Evolutionary conservation across 2,329 filamentous ascomycete genomes (phyloP), one percentile per base, ranked within the genome.

Genomic region (Chrysoporthe cubensis): DNA sequence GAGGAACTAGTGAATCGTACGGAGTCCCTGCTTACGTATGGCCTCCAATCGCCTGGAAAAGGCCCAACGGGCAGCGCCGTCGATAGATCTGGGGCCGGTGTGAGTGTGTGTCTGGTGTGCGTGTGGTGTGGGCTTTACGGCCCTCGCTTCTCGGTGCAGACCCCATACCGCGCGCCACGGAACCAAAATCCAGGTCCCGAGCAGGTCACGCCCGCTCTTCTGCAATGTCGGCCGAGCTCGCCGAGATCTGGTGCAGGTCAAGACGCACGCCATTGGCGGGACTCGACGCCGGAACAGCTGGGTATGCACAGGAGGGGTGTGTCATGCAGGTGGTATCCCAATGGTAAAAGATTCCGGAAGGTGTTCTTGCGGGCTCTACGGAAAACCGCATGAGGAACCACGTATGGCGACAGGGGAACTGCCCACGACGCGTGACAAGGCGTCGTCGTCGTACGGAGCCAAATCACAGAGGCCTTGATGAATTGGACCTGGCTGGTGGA

Each of bases 251-350:
- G 21, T 9, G 43, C 59, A 46, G 8, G 21, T 21, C 42, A 34
- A 37, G 59, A 48, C 42, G 43, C 42, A 61, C 43, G 42, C 43
- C 59, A 61, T 61, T 61, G 59, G 59, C 43, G 59, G 59, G 59
- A 61, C 59, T 61, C 26, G 40, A 61, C 34, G 18, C 54, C 16
- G 54, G 26, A 32, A 54, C n/a, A 14, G 32, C 13, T 56, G 14
- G 32, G 26, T 9, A 40, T 13, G 13, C 50, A 54, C 26, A 32
- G 21, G 21, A 44, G 57, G 9, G n/a, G 57, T 60, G 57, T 57
- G 16, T 32, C 54, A 40, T 57, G 54, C 54, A 57, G 54, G 34
- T 57, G 54, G 54, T 57, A 34, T 1, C 34, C 32, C 26, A 5
- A 40, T 57, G 34, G 6, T 54, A 40, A 18, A 57, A 13, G 34